Conservation (phyloP, 441 rosid genomes). For the Heliophila coronopifolia region DNA sequence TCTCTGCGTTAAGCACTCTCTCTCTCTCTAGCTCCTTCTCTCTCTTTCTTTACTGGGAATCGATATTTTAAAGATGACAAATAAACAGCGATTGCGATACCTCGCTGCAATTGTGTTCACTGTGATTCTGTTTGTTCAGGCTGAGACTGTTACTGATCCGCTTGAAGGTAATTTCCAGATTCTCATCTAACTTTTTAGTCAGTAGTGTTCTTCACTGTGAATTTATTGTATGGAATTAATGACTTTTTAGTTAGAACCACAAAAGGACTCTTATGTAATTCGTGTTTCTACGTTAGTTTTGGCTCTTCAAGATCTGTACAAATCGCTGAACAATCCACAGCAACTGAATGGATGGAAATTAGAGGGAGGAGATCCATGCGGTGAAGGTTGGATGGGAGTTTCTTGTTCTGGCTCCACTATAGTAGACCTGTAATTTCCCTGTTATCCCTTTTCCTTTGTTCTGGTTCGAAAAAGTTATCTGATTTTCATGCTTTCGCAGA, state of each 20-base stretch:
- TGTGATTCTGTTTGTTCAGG: constrained; percentile 32
- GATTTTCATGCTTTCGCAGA: constrained; percentile 35
- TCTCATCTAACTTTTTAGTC: background rate
- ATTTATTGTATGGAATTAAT: too few species aligned
- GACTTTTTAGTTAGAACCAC: too few species aligned
- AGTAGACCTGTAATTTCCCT: constrained; percentile 46
- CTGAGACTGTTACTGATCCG: constrained; percentile 51
- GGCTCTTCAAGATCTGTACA: constrained; percentile 60
- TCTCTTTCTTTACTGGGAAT: constrained; percentile 19
- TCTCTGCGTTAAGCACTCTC: constrained; percentile 11
- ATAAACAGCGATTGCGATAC: constrained; percentile 17
- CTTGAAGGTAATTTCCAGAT: constrained; percentile 51
- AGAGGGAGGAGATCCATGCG: constrained; percentile 80
- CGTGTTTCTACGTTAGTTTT: constrained; percentile 39
- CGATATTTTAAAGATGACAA: constrained; percentile 29
- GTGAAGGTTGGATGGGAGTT: constrained; percentile 77
- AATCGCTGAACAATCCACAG: constrained; percentile 44
- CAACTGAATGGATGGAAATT: constrained; percentile 70
- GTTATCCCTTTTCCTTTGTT: background rate
- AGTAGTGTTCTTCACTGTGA: constrained; percentile 11
- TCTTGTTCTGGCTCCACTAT: constrained; percentile 68
- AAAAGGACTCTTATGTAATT: background rate
- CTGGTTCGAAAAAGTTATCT: background rate
- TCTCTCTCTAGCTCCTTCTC: background rate
- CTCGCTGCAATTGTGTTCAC: constrained; percentile 31